Evolutionary conservation across 2,329 filamentous ascomycete species (phyloP).

Genomic region (Microascus cirrosus): DNA sequence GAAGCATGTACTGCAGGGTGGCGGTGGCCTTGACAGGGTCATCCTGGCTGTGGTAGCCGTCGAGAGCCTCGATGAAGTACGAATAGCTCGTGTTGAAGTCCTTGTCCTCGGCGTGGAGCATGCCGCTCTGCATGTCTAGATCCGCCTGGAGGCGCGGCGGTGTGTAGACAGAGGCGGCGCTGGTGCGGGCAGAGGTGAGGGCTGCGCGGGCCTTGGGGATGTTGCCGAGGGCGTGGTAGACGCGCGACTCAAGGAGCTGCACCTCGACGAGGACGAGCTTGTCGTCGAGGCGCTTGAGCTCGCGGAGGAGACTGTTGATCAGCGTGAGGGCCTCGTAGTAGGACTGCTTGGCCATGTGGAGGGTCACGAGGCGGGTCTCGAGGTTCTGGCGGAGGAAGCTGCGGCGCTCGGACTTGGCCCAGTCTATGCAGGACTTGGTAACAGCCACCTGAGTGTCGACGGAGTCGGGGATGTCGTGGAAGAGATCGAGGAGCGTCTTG

Average conservation of each 20-base stretch:
- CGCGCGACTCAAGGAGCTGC: conserved; percentile 89
- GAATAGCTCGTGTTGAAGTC: conserved; percentile 99
- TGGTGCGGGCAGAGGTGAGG: conserved; percentile 86
- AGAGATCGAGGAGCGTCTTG: conserved; percentile 90
- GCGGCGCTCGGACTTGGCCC: conserved; percentile 88
- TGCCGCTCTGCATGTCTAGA: conserved; percentile 97
- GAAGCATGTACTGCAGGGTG: conserved; percentile 95
- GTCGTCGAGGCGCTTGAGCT: conserved; percentile 96
- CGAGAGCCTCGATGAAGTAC: conserved; percentile 98
- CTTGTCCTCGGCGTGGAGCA: conserved; percentile 96
- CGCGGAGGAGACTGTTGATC: conserved; percentile 90
- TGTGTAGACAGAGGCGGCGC: conserved; percentile 93
- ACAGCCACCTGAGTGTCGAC: conserved; percentile 89
- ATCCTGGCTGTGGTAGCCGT: conserved; percentile 91
- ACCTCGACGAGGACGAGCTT: conserved; percentile 97
- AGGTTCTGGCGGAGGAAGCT: conserved; percentile 97
- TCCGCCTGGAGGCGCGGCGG: conserved; percentile 90
- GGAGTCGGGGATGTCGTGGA: conserved; percentile 86
- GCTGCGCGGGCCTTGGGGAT: conserved; percentile 92
- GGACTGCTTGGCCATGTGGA: conserved; percentile 95
- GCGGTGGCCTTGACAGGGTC: conserved; percentile 85
- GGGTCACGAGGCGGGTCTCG: conserved; percentile 83
- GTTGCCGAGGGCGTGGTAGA: conserved; percentile 96
- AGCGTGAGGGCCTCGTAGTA: conserved; percentile 96
- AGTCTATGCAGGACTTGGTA: conserved; percentile 99